phyloP scores from a whole-genome alignment of 768 basidiomycete genomes.

The Xerocomellus intermedius region DNA sequence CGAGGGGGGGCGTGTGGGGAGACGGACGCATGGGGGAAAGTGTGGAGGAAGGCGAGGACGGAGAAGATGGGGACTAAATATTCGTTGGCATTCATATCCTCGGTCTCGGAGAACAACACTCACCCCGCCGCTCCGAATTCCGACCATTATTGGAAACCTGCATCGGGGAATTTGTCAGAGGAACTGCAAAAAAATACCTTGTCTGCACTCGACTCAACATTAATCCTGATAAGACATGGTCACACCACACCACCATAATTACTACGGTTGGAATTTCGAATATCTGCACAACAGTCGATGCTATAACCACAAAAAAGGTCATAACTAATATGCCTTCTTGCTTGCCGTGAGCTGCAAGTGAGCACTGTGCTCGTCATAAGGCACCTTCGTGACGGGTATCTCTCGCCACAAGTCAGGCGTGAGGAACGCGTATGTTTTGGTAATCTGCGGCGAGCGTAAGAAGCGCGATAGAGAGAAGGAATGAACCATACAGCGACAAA shows the following conservation, averaged over 20 bases:
- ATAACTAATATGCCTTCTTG: conserved; percentile 65
- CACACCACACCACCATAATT: neutral
- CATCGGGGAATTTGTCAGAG: conserved; percentile 1
- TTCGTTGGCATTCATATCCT: conserved; percentile 1
- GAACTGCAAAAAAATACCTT: neutral
- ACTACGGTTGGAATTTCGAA: neutral
- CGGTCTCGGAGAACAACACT: conserved; percentile 12
- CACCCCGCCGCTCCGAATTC: conserved; percentile 10
- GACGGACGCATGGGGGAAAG: conserved; percentile 6
- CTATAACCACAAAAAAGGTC: neutral
- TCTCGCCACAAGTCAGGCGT: conserved; percentile 98
- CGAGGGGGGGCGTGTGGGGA: neutral
- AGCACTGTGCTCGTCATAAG: conserved; percentile 93
- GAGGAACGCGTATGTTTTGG: conserved; percentile 97
- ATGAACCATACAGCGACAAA: conserved; percentile 74
- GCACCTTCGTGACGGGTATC: conserved; percentile 84
- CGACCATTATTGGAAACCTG: neutral
- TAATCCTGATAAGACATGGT: neutral
- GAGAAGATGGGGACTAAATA: conserved; percentile 3
- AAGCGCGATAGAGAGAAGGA: neutral
- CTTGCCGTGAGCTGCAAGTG: conserved; percentile 82
- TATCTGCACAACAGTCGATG: neutral
- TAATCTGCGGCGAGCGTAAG: conserved; percentile 56
- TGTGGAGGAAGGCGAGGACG: neutral
- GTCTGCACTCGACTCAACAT: too few relatives aligned